Conservation (phyloP, 345 rosid genomes). For the Capsella bursapastoris region DNA sequence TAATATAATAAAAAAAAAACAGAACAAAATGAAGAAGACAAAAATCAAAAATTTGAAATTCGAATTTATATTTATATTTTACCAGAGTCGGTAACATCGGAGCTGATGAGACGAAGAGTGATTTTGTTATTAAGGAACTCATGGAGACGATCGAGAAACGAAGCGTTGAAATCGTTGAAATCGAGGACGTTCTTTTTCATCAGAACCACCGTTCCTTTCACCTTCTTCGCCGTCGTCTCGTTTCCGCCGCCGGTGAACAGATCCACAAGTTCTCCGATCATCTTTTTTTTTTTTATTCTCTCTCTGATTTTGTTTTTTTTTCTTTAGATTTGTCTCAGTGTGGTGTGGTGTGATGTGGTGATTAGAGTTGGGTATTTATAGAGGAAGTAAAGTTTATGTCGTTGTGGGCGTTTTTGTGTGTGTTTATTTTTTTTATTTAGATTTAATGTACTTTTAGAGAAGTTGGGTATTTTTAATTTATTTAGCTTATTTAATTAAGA, state of each 20-base stretch:
- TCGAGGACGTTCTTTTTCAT: conserved; percentile 92
- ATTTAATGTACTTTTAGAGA: no score
- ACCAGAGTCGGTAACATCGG: conserved; percentile 57
- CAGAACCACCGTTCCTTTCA: conserved; percentile 73
- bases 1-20: background rate
- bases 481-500: no score
- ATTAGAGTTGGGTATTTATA: background rate
- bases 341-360: background rate
- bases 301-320: background rate
- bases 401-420: no score
- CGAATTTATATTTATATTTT: background rate
- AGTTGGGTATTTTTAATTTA: no score
- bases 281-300: background rate
- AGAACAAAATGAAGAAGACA: background rate
- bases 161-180: conserved; percentile 73
- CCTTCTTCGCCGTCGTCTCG: conserved; percentile 37
- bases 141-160: conserved; percentile 64
- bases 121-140: conserved; percentile 68
- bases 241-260: conserved; percentile 37
- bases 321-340: background rate
- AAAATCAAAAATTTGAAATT: background rate
- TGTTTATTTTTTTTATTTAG: no score
- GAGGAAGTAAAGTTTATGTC: no score
- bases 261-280: conserved; percentile 42
- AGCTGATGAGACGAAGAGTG: conserved; percentile 76